phyloP scores from a whole-genome alignment of 2,329 filamentous ascomycete species.

The Rhynchosporium secalis region DNA sequence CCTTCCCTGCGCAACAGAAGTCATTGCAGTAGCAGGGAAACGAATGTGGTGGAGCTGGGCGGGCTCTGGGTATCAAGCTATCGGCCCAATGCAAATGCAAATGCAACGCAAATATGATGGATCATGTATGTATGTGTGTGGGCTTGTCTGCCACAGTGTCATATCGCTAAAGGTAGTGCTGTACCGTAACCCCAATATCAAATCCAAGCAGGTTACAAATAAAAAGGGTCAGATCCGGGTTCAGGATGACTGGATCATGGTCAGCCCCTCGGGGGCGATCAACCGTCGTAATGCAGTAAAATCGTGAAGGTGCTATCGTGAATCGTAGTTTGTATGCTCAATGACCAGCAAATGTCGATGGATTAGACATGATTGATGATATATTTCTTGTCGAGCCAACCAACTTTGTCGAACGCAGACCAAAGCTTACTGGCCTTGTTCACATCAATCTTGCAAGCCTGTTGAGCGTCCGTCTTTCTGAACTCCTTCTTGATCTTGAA shows the following conservation, averaged over 20 bases:
- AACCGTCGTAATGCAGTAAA: slow-evolving; percentile 33
- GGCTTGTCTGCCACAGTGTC: slow-evolving; percentile 17
- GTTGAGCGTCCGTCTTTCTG: slow-evolving; percentile 91
- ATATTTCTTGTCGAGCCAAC: slow-evolving; percentile 62
- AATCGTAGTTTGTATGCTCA: slow-evolving; percentile 20
- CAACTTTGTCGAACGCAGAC: slow-evolving; percentile 83
- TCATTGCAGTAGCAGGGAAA: slow-evolving; percentile 9
- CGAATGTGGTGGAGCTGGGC: slow-evolving; percentile 39
- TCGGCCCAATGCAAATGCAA: slow-evolving; percentile 37
- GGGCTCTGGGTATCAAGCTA: slow-evolving; percentile 38
- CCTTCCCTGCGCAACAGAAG: slow-evolving; percentile 3
- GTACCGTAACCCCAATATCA: slow-evolving; percentile 18
- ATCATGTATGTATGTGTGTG: slow-evolving; percentile 15
- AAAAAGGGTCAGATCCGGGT: slow-evolving; percentile 27
- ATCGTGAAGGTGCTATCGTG: slow-evolving; percentile 21
- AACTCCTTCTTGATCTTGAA: slow-evolving; percentile 75
- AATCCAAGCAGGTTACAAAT: slow-evolving; percentile 28
- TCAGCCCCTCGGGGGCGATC: slow-evolving; percentile 23
- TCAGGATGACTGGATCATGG: slow-evolving; percentile 28
- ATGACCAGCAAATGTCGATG: slow-evolving; percentile 6
- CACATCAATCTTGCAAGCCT: slow-evolving; percentile 97
- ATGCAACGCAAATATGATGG: slow-evolving; percentile 24
- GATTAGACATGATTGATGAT: slow-evolving; percentile 29
- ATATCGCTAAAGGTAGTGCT: slow-evolving; percentile 9
- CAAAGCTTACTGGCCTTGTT: slow-evolving; percentile 95